These are phyloP conservation scores for Aspergillus aculeatinus DNA, from an alignment of 2,329 filamentous ascomycete species.

Conservation along the genomic window DNA sequence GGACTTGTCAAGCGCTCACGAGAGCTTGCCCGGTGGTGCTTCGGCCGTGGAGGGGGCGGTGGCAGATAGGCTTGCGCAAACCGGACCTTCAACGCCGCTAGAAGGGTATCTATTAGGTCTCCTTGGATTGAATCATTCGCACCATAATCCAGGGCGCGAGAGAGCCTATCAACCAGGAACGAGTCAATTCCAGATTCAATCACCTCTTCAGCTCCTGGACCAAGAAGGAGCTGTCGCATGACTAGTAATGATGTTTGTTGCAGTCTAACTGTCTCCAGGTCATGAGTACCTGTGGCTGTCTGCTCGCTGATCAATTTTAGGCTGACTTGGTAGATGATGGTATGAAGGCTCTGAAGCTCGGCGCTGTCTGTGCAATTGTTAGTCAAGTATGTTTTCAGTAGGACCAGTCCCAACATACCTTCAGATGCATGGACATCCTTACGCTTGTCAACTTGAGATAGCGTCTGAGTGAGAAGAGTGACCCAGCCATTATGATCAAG, in stretches of 20 bases:
- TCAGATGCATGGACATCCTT: slow-evolving; percentile 51
- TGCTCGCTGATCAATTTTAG: slow-evolving; percentile 31
- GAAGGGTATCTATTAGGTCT: slow-evolving; percentile 74
- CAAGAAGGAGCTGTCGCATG: slow-evolving; percentile 51
- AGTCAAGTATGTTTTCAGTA: neutral
- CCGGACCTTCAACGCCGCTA: slow-evolving; percentile 67
- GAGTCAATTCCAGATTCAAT: slow-evolving; percentile 62
- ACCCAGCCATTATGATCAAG: slow-evolving; percentile 69
- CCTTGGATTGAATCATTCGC: slow-evolving; percentile 72
- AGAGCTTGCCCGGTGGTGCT: slow-evolving; percentile 40
- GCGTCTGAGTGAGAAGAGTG: slow-evolving; percentile 63
- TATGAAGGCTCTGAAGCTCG: slow-evolving; percentile 34
- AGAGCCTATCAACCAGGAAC: slow-evolving; percentile 67
- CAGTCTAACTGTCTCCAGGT: slow-evolving; percentile 61
- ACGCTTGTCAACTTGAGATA: slow-evolving; percentile 50
- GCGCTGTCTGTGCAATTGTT: slow-evolving; percentile 21
- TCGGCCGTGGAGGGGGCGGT: slow-evolving; percentile 28
- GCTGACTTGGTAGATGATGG: slow-evolving; percentile 32
- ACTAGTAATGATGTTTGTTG: slow-evolving; percentile 70
- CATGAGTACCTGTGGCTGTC: slow-evolving; percentile 22
- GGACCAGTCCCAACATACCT: slow-evolving; percentile 33
- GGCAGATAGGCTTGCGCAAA: slow-evolving; percentile 40
- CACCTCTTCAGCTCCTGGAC: slow-evolving; percentile 40
- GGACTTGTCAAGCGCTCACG: slow-evolving; percentile 42
- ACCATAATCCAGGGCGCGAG: slow-evolving; percentile 56